phyloP scores from a whole-genome alignment of 306 rosid genomes.

The Psophocarpus tetragonolobus region DNA sequence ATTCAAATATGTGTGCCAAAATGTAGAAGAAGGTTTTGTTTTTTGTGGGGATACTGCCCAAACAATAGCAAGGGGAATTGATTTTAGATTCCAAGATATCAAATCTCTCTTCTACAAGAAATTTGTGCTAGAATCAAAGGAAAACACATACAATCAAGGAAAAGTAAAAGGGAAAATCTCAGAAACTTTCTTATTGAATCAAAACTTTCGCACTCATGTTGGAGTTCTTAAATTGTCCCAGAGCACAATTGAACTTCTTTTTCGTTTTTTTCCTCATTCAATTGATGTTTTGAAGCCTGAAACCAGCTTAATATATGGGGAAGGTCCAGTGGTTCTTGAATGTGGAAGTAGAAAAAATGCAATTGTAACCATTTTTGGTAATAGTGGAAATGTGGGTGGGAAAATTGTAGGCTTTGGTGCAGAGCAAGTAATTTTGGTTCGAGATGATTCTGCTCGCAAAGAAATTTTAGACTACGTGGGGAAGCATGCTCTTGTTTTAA shows the following conservation, averaged over 20 bases:
- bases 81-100: slow-evolving; percentile 78
- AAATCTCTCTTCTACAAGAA: slow-evolving; percentile 59
- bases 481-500: slow-evolving; percentile 65
- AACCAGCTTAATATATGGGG: slow-evolving; percentile 67
- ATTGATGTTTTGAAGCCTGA: slow-evolving; percentile 72
- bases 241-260: slow-evolving; percentile 66
- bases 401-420: slow-evolving; percentile 80
- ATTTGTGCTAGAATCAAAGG: slow-evolving; percentile 50
- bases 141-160: slow-evolving; percentile 30
- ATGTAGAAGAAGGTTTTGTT: slow-evolving; percentile 85
- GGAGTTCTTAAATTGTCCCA: slow-evolving; percentile 74
- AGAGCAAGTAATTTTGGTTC: slow-evolving; percentile 80
- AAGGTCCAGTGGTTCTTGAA: slow-evolving; percentile 67
- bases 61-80: slow-evolving; percentile 81
- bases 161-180: slow-evolving; percentile 51
- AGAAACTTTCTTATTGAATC: slow-evolving; percentile 52
- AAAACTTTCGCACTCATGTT: slow-evolving; percentile 76
- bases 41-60: slow-evolving; percentile 89
- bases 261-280: slow-evolving; percentile 66
- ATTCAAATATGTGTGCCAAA: slow-evolving; percentile 64
- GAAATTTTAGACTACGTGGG: slow-evolving; percentile 45
- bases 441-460: slow-evolving; percentile 54
- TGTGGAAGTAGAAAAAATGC: slow-evolving; percentile 58
- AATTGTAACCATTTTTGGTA: slow-evolving; percentile 67
- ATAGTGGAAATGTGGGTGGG: slow-evolving; percentile 37